phyloP scores from a whole-genome alignment of 2,329 filamentous ascomycete species.

The Cladosporium sp. region DNA sequence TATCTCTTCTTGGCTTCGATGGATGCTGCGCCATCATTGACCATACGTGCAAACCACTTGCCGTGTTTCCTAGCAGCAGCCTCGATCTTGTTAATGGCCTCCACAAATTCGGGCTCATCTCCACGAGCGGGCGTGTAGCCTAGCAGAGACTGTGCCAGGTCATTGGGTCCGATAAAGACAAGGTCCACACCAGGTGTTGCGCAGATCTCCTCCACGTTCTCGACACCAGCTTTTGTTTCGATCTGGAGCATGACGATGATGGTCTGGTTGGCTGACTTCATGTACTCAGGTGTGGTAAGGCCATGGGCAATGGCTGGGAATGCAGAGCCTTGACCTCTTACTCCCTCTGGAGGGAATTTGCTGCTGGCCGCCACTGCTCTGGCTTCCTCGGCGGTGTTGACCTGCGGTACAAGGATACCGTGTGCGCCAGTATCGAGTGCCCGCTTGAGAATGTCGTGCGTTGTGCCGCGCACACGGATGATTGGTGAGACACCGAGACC shows the following conservation, averaged over 20 bases:
- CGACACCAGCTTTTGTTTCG: constrained; percentile 37
- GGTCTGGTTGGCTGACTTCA: constrained; percentile 48
- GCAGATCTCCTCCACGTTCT: constrained; percentile 19
- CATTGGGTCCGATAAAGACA: constrained; percentile 39
- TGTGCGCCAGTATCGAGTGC: constrained; percentile 55
- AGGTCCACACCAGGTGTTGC: constrained; percentile 8
- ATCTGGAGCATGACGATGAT: constrained; percentile 47
- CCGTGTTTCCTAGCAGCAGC: constrained; percentile 56
- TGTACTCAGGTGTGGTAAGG: constrained; percentile 40
- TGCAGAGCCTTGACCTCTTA: constrained; percentile 50
- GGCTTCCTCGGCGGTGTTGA: constrained; percentile 17
- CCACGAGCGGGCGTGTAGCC: constrained; percentile 38
- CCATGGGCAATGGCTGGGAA: constrained; percentile 56
- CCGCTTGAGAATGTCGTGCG: constrained; percentile 54
- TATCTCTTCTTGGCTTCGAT: constrained; percentile 46
- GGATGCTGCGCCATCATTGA: constrained; percentile 46
- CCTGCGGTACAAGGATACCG: constrained; percentile 41
- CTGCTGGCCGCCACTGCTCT: constrained; percentile 43
- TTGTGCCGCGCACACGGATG: constrained; percentile 48
- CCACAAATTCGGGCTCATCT: constrained; percentile 42
- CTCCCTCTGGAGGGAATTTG: constrained; percentile 52
- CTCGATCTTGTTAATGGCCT: constrained; percentile 48
- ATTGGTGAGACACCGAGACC: constrained; percentile 37
- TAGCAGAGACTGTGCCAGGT: constrained; percentile 52
- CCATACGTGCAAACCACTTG: constrained; percentile 58